Evolutionary conservation across 1,139 yeast genomes (phyloP).

Genomic region (Ashbya aceris): DNA sequence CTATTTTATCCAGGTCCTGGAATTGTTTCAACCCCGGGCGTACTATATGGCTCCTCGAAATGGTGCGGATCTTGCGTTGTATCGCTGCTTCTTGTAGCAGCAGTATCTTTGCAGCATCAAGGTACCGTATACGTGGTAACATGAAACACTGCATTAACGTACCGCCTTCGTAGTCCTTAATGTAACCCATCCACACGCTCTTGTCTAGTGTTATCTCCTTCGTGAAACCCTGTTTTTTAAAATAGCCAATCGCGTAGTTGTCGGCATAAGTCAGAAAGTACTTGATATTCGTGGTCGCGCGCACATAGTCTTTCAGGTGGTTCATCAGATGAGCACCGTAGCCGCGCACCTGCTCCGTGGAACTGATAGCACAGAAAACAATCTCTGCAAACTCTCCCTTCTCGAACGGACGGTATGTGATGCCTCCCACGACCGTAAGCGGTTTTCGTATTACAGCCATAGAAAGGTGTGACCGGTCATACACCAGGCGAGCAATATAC

Average conservation of each 20-base stretch:
- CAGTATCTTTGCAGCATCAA: constrained; percentile 80
- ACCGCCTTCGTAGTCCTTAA: constrained; percentile 98
- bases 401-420: constrained; percentile 90
- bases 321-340: constrained; percentile 99
- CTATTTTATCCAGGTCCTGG: constrained; percentile 42
- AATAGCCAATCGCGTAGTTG: constrained; percentile 96
- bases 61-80: constrained; percentile 67
- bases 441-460: constrained; percentile 95
- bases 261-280: constrained; percentile 95
- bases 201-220: constrained; percentile 84
- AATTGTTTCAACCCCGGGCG: constrained; percentile 76
- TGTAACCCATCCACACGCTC: constrained; percentile 94
- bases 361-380: constrained; percentile 95
- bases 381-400: constrained; percentile 90
- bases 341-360: constrained; percentile 95
- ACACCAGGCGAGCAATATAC: constrained; percentile 87
- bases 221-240: constrained; percentile 95
- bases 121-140: constrained; percentile 79
- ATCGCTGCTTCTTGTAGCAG: constrained; percentile 87
- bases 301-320: constrained; percentile 89
- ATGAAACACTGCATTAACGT: constrained; percentile 95
- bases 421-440: constrained; percentile 93
- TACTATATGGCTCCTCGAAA: constrained; percentile 71
- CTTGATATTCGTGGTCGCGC: constrained; percentile 77
- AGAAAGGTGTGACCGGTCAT: constrained; percentile 87